Conservation (phyloP, 257 asterid species). For the Nicotiana tomentosiformis region DNA sequence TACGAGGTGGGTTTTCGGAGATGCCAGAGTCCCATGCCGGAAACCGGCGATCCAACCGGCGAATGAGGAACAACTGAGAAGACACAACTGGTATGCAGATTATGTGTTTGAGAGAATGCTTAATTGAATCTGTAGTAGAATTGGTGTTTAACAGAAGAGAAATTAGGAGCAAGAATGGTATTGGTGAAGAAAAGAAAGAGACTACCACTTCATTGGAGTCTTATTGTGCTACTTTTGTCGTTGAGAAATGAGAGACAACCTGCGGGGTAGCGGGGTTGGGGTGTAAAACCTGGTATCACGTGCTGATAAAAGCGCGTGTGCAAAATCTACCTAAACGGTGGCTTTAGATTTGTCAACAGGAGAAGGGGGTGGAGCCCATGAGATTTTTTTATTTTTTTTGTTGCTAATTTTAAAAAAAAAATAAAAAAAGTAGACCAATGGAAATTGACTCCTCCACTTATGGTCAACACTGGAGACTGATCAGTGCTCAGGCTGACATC, state of each 20-base stretch:
- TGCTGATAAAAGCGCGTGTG: slow-evolving; percentile 57
- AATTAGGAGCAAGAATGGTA: slow-evolving; percentile 2
- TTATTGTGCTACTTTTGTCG: slow-evolving; percentile 12
- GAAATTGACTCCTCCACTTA: slow-evolving; percentile 21
- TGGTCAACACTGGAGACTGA: slow-evolving; percentile 26
- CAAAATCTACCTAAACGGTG: slow-evolving; percentile 31
- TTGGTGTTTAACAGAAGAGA: slow-evolving; percentile 18
- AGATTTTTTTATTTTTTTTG: too few species aligned
- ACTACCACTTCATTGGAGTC: slow-evolving; percentile 13
- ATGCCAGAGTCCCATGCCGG: slow-evolving; percentile 29
- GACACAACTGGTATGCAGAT: not conserved
- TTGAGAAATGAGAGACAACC: slow-evolving; percentile 16
- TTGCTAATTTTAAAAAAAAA: too few species aligned
- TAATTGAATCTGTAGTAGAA: slow-evolving; percentile 14
- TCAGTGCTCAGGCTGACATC: slow-evolving; percentile 10
- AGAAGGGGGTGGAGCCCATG: slow-evolving; percentile 3
- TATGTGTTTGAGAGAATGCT: slow-evolving; percentile 23
- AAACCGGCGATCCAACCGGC: slow-evolving; percentile 21
- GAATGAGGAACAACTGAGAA: not conserved
- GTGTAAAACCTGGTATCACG: slow-evolving; percentile 34
- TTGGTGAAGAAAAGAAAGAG: slow-evolving; percentile 20
- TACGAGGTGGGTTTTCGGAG: slow-evolving; percentile 10
- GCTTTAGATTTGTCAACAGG: slow-evolving; percentile 33
- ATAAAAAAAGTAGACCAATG: slow-evolving; percentile 1
- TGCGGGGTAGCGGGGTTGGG: not conserved